Percentiles rank a stretch among this genome's conserved stretches.
These are phyloP conservation scores for Lycium ferocissimum DNA, from an alignment of 257 asterid genomes.

Conservation along the genomic window DNA sequence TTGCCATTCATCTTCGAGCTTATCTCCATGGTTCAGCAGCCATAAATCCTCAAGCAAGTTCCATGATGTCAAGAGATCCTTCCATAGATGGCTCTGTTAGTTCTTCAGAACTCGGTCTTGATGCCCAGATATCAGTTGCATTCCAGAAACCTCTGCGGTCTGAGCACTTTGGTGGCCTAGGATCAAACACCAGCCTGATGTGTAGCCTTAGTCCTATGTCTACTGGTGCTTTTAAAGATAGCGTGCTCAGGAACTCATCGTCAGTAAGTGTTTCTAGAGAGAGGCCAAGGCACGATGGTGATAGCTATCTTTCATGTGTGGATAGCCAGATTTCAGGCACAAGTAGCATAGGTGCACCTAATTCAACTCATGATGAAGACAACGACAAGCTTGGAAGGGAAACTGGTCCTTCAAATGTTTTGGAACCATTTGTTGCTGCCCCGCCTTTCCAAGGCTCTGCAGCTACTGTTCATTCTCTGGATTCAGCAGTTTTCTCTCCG, in stretches of 20 bases:
- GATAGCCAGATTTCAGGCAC: constrained; percentile 47
- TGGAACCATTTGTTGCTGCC: constrained; percentile 45
- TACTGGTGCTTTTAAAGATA: constrained; percentile 61
- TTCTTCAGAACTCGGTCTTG: constrained; percentile 45
- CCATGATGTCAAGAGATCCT: constrained; percentile 40
- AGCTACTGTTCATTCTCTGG: constrained; percentile 45
- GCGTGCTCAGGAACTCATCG: constrained; percentile 56
- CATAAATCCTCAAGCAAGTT: constrained; percentile 45
- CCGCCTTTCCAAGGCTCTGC: constrained; percentile 48
- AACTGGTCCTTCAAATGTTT: constrained; percentile 45
- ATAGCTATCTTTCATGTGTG: constrained; percentile 42
- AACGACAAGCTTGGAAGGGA: constrained; percentile 44
- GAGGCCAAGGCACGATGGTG: constrained; percentile 58
- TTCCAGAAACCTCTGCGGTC: constrained; percentile 53
- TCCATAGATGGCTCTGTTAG: constrained; percentile 43
- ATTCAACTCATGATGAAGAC: constrained; percentile 42
- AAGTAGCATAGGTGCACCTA: constrained; percentile 41
- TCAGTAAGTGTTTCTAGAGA: constrained; percentile 59
- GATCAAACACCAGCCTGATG: constrained; percentile 55
- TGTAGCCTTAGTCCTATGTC: constrained; percentile 71
- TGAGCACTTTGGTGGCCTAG: constrained; percentile 54
- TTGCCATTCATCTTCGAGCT: constrained; percentile 74
- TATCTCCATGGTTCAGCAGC: constrained; percentile 71
- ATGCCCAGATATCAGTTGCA: constrained; percentile 50
- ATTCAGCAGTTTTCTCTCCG: constrained; percentile 64